Conservation (phyloP, 352 stramenopile species). For the Globisporangium cylindrosporum region DNA sequence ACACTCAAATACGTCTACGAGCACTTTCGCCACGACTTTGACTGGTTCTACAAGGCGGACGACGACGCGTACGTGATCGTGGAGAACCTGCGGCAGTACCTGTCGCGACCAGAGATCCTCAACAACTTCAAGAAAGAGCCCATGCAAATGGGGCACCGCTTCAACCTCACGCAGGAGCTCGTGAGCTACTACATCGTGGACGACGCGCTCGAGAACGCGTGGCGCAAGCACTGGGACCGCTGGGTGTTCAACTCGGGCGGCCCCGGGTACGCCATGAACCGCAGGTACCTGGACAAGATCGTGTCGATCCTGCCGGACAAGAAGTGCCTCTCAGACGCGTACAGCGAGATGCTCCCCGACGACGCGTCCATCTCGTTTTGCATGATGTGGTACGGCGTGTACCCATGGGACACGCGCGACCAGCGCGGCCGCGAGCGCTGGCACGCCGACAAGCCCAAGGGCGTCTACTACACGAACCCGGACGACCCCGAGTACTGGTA, state of each 20-base stretch:
- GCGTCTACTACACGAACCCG: conserved; percentile 59
- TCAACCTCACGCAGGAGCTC: conserved; percentile 68
- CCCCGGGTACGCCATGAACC: conserved; percentile 77
- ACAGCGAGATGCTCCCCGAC: conserved; percentile 75
- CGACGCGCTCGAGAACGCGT: conserved; percentile 50
- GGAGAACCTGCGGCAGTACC: conserved; percentile 71
- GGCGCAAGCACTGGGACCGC: conserved; percentile 48
- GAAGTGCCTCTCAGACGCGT: conserved; percentile 60
- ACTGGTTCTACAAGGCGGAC: conserved; percentile 88
- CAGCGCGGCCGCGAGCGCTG: conserved; percentile 66
- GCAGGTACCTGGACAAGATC: conserved; percentile 68
- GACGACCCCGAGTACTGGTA: conserved; percentile 66
- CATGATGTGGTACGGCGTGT: conserved; percentile 80
- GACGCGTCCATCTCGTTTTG: conserved; percentile 83
- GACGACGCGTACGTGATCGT: conserved; percentile 83
- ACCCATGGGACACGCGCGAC: conserved; percentile 73
- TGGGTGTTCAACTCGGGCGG: conserved; percentile 84
- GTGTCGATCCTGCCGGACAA: conserved; percentile 48
- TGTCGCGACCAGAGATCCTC: conserved; percentile 61
- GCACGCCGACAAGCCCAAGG: conserved; percentile 69
- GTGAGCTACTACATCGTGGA: conserved; percentile 82
- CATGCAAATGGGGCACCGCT: conserved; percentile 80
- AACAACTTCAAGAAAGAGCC: conserved; percentile 46
- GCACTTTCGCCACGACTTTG: conserved; percentile 70
- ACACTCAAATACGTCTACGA: conserved; percentile 68